Evolutionary conservation across 2,329 filamentous ascomycete species (phyloP), one percentile per base, ranked within the genome.

Genomic region (Aureobasidium sp.): DNA sequence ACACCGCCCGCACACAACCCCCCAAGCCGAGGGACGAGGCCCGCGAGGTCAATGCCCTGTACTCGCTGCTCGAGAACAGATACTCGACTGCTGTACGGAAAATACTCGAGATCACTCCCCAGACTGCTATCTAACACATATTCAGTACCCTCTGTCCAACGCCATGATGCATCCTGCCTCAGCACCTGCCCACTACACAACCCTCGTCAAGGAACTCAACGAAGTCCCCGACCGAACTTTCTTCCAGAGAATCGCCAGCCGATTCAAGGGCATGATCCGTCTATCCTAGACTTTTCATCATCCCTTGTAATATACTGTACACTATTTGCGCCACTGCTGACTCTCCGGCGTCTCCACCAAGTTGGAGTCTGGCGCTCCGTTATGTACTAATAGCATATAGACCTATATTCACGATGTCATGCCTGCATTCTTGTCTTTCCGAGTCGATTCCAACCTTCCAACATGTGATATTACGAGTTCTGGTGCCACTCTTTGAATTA

Each of bases 1-100:
- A 66, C 57, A 63, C 64, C 17, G 51, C 63, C 9, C 60, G 47
- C 20, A 20, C 42, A 20, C 39, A 55, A 42, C 3, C 6, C 14
- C 64, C 34, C 49, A 62, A 51, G 20, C 44, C 62, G 39, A 39
- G 63, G 49, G 22, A 53, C 48, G 79, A 82, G 64, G 68, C 75
- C 36, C 71, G 71, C 36, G 77, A 83, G 67, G 72, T 84, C 60
- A 86, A 85, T 67, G 83, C 82, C 5, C 77, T 87, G 1, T 84
- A 82, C 65, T 79, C 81, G 2, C 73, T 87, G n/a, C 74, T 87
- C 2, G 82, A 85, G 66, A 79, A 87, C 68, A 74, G 81, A 53
- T 86, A 84, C 67, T 74, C 72, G 51, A 81, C 79, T 62, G 71
- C 70, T 65, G 72, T 73, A 64, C 5, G n/a, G 20, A 14, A 15